A percentile compares a stretch with the other conserved stretches of the same genome.
Conservation (phyloP, 306 rosid species). For the Prunus dulcis region DNA sequence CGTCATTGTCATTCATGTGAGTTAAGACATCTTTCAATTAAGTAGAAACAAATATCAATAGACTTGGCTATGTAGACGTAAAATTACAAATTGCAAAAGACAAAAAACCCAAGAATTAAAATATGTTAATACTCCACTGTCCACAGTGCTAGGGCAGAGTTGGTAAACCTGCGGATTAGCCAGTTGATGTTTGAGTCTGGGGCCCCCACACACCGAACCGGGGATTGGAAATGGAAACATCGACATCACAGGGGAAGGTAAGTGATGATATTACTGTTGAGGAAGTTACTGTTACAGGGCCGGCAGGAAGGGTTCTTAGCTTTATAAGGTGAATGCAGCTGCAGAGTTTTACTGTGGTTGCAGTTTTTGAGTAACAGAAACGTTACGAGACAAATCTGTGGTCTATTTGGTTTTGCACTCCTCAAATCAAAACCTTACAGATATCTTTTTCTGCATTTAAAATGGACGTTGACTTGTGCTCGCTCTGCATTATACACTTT, state of each 20-base stretch:
- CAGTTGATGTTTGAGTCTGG: slow-evolving; percentile 33
- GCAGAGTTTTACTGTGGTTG: not conserved
- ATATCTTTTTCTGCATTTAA: not conserved
- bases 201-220: slow-evolving; percentile 8
- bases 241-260: slow-evolving; percentile 8
- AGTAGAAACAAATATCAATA: too few relatives aligned
- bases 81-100: slow-evolving; percentile 1
- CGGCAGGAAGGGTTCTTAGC: not conserved
- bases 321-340: slow-evolving; percentile 2
- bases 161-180: slow-evolving; percentile 42
- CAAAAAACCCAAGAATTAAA: slow-evolving; percentile 17
- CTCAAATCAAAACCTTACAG: slow-evolving; percentile 11
- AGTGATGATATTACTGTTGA: slow-evolving; percentile 14
- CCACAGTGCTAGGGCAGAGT: slow-evolving; percentile 16
- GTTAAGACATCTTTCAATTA: accelerated
- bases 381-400: not conserved
- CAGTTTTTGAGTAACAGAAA: slow-evolving; percentile 25
- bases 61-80: too few relatives aligned
- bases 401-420: not conserved
- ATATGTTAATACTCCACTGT: not conserved
- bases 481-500: not conserved
- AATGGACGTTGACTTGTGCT: slow-evolving; percentile 5
- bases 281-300: slow-evolving; percentile 10
- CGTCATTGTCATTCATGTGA: too few relatives aligned
- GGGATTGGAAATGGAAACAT: slow-evolving; percentile 28